These are phyloP conservation scores for Thamnidium elegans DNA, from an alignment of 192 early-diverging fungal species.

Conservation along the genomic window DNA sequence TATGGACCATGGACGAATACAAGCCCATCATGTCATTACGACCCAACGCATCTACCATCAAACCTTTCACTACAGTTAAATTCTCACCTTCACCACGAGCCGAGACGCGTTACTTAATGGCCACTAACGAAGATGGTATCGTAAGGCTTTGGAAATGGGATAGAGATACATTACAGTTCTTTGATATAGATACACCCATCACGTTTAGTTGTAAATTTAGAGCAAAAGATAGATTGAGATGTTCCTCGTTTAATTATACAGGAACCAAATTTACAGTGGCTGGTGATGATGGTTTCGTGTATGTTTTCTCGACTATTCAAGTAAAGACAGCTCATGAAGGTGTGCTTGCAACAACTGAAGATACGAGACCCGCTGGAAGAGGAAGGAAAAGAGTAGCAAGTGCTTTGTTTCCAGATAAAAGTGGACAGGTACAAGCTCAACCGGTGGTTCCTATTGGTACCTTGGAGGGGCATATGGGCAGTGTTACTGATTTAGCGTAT, in stretches of 20 bases:
- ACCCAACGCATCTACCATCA: conserved; percentile 38
- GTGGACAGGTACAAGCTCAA: conserved; percentile 22
- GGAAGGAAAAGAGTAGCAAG: conserved; percentile 23
- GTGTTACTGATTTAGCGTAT: conserved; percentile 74
- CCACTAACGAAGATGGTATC: conserved; percentile 69
- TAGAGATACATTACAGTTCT: conserved; percentile 52
- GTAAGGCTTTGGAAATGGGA: conserved; percentile 75
- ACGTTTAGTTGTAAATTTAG: conserved; percentile 52
- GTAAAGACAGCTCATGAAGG: conserved; percentile 32
- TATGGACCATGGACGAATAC: conserved; percentile 75
- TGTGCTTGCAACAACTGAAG: conserved; percentile 23
- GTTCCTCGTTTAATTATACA: conserved; percentile 72
- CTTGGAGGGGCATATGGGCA: conserved; percentile 66
- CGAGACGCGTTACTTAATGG: conserved; percentile 65
- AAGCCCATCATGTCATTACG: conserved; percentile 63
- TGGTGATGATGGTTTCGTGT: conserved; percentile 72
- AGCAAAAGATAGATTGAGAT: conserved; percentile 48
- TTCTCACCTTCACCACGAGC: conserved; percentile 77
- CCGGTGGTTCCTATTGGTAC: conserved; percentile 46
- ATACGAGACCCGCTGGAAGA: conserved; percentile 4
- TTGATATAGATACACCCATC: conserved; percentile 45
- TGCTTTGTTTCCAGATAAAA: conserved; percentile 36
- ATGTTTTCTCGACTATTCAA: conserved; percentile 71
- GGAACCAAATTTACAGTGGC: conserved; percentile 80
- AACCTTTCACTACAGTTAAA: conserved; percentile 60